Conservation (phyloP, 768 basidiomycete genomes). For the Exidia glandulosa region DNA sequence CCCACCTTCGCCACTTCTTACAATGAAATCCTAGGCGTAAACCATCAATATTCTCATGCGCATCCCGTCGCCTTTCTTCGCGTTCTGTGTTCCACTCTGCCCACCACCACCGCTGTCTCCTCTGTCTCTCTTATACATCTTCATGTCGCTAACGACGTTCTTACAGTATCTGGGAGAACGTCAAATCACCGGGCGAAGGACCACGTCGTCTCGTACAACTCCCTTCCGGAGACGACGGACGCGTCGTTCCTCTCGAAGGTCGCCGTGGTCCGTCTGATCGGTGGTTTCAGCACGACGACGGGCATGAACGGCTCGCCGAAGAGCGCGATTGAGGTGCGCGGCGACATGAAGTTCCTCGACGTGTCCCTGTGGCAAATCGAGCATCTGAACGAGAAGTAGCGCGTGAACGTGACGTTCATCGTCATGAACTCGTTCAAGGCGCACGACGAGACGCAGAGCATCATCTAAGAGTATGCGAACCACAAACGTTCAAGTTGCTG, state of each 20-base stretch:
- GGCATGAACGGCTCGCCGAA: constrained; percentile 79
- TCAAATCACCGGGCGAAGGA: constrained; percentile 79
- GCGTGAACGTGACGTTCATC: constrained; percentile 77
- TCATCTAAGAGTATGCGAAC: constrained; percentile 94
- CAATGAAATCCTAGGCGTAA: too few species aligned
- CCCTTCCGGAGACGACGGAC: constrained; percentile 50
- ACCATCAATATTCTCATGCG: too few species aligned
- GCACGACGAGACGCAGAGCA: constrained; percentile 87
- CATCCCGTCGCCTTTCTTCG: too few species aligned
- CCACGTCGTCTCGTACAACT: constrained; percentile 74
- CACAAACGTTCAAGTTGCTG: constrained; percentile 70
- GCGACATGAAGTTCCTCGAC: constrained; percentile 97
- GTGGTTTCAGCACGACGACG: constrained; percentile 86
- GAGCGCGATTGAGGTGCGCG: constrained; percentile 89
- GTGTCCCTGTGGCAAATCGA: constrained; percentile 90
- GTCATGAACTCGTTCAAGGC: constrained; percentile 99
- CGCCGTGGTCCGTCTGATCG: constrained; percentile 91
- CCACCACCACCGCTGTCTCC: constrained; percentile 7
- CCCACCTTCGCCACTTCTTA: too few species aligned
- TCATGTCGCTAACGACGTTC: not conserved
- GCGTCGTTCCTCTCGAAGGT: constrained; percentile 75
- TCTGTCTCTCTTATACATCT: constrained; percentile 5
- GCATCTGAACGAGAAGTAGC: constrained; percentile 17
- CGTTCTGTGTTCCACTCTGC: too few species aligned
- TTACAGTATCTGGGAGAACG: constrained; percentile 74